A percentile compares a stretch with the other conserved stretches of the same genome.
Conservation (phyloP, 2,329 filamentous ascomycete genomes). For the Pyricularia grisea region DNA sequence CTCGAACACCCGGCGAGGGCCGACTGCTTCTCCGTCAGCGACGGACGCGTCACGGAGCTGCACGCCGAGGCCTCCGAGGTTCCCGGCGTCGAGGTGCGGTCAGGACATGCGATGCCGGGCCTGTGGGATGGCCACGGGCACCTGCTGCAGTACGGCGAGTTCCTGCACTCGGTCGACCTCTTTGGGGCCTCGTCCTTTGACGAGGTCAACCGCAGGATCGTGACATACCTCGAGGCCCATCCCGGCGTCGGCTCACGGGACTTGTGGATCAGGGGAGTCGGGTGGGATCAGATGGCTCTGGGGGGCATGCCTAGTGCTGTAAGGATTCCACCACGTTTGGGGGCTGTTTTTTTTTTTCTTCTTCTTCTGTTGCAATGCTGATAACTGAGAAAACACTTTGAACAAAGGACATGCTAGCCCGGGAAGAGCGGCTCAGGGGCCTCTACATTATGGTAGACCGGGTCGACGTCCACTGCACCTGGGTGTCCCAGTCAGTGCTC, state of each 20-base stretch:
- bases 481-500: conserved; percentile 57
- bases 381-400: neutral
- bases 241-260: conserved; percentile 40
- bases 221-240: conserved; percentile 38
- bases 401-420: conserved; percentile 41
- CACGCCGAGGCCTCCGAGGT: conserved; percentile 18
- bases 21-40: conserved; percentile 46
- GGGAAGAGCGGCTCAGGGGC: conserved; percentile 39
- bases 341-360: neutral
- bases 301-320: conserved; percentile 57
- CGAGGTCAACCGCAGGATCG: conserved; percentile 43
- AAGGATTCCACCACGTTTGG: conserved; percentile 17
- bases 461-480: conserved; percentile 61
- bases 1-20: conserved; percentile 24
- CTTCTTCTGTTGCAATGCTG: neutral
- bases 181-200: conserved; percentile 47
- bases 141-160: conserved; percentile 55
- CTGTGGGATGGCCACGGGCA: conserved; percentile 66
- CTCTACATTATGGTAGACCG: conserved; percentile 61
- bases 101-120: conserved; percentile 53
- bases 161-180: conserved; percentile 55
- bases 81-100: conserved; percentile 18
- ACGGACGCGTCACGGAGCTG: conserved; percentile 41
- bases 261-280: conserved; percentile 57
- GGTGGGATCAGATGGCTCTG: conserved; percentile 61